These are phyloP conservation scores for Globisporangium acanthophoron DNA, from an alignment of 352 stramenopile species.

Conservation along the genomic window DNA sequence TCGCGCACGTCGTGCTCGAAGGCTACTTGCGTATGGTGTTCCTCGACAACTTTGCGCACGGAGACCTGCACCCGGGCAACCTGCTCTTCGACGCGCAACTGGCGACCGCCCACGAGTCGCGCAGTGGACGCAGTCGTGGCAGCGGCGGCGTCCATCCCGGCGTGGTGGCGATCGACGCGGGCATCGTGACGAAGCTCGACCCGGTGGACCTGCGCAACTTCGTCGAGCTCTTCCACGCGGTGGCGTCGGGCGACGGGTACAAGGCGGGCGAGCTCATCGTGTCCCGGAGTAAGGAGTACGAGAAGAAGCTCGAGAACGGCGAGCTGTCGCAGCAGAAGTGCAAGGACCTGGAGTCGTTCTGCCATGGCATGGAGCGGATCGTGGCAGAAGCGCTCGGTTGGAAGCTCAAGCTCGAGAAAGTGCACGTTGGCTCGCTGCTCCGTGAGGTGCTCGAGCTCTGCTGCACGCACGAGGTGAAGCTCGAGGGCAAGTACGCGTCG, in stretches of 20 bases:
- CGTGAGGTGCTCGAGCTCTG: conserved; percentile 87
- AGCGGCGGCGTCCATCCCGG: conserved; percentile 16
- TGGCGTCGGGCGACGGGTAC: conserved; percentile 77
- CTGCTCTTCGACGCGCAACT: conserved; percentile 58
- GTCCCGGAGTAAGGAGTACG: conserved; percentile 41
- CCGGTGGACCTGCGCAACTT: conserved; percentile 76
- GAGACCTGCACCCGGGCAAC: conserved; percentile 92
- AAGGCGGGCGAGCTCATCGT: conserved; percentile 76
- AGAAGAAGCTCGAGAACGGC: conserved; percentile 20
- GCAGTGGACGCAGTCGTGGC: neutral
- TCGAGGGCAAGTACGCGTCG: conserved; percentile 93
- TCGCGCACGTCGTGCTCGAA: conserved; percentile 79
- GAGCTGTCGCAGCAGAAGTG: conserved; percentile 41
- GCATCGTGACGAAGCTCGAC: conserved; percentile 81
- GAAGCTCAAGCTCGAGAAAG: conserved; percentile 62
- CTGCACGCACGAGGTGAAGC: conserved; percentile 89
- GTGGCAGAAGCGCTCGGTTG: conserved; percentile 58
- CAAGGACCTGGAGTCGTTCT: conserved; percentile 71
- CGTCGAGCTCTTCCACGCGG: conserved; percentile 82
- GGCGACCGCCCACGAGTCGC: neutral
- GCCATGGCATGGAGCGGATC: conserved; percentile 62
- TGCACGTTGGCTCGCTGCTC: conserved; percentile 69
- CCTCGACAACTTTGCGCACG: conserved; percentile 93
- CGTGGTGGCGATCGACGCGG: conserved; percentile 78
- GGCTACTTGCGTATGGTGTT: conserved; percentile 94